These are phyloP conservation scores for Glonium stellatum DNA, from an alignment of 495 filamentous ascomycete species.

Conservation along the genomic window DNA sequence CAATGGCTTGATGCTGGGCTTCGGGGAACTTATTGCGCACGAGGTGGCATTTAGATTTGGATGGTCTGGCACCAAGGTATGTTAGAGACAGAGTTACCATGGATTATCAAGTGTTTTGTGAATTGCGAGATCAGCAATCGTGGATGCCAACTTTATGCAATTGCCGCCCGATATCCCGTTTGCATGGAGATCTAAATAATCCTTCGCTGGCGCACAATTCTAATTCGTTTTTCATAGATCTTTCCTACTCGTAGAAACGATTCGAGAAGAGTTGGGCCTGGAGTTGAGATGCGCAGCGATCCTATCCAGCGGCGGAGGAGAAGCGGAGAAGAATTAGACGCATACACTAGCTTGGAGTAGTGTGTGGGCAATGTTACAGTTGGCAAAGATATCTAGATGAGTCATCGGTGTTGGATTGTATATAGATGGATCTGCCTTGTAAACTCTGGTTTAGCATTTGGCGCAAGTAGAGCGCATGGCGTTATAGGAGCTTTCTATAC, in stretches of 20 bases:
- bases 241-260: constrained; percentile 54
- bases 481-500: not conserved
- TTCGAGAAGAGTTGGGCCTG: constrained; percentile 55
- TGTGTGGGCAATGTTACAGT: not conserved
- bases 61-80: constrained; percentile 88
- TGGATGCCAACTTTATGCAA: not conserved
- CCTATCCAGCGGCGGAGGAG: constrained; percentile 45
- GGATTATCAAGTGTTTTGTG: not conserved
- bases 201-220: not conserved
- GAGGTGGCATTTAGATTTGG: constrained; percentile 88
- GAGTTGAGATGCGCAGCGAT: constrained; percentile 54
- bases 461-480: not conserved
- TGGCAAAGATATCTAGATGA: not conserved
- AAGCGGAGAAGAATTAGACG: constrained; percentile 40
- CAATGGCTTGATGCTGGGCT: constrained; percentile 96
- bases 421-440: not conserved
- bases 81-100: constrained; percentile 17
- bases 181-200: not conserved
- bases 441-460: not conserved
- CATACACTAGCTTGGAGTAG: constrained; percentile 44
- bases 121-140: not conserved
- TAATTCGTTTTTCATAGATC: constrained; percentile 42
- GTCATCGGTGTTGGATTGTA: not conserved
- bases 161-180: not conserved
- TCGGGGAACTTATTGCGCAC: constrained; percentile 93